Base-by-base conservation (phyloP, 805 yeast species). In the Kodamaea kakaduensis region DNA sequence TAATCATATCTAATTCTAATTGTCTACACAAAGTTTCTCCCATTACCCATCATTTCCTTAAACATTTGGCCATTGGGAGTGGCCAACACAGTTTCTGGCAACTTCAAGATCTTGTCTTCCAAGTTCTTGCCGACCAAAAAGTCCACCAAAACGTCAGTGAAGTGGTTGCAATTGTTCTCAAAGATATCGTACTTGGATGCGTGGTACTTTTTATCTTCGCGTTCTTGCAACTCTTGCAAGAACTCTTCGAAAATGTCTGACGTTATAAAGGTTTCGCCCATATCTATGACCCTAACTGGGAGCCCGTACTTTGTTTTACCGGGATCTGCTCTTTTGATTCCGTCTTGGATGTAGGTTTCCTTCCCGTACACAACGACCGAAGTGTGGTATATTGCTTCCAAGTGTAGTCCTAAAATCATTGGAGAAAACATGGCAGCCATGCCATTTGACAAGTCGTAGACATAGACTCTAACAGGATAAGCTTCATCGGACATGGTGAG, bases 301-400 rank as follows among this genome's bases (percentile, higher is more conserved):
- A 42, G 34, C 0, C 87, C 87, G 43, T 77, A 76, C 46, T 78
- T 77, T 15, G 84, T 71, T 16, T 44, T 48, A 0, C 82, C 85
- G 0, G 83, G 77, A 1, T 37, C 36, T 9, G 48, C 38, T 3
- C 43, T 43, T 22, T 60, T 63, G 29, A 81, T 75, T 10, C 84
- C 85, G 25, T 69, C 69, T 38, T 81, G 83, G 34, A 75, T 77
- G 47, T 69, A 80, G 43, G 71, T 65, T 46, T 80, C 87, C 34
- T 60, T 61, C n/a, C 66, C 71, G 44, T 67, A 63, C 13, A 73
- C 64, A 8, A 77, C 77, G 1, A 78, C 72, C 2, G 77, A 67
- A 1, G 85, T 79, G 52, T 80, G 87, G 65, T 80, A 81, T 5
- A 80, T 69, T 9, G 85, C 87, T 18, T 79, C 84, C 6, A 77